Percentiles rank a stretch among this genome's conserved stretches.
Conservation (phyloP, 805 yeast genomes). For the Lipomyces kockii region DNA sequence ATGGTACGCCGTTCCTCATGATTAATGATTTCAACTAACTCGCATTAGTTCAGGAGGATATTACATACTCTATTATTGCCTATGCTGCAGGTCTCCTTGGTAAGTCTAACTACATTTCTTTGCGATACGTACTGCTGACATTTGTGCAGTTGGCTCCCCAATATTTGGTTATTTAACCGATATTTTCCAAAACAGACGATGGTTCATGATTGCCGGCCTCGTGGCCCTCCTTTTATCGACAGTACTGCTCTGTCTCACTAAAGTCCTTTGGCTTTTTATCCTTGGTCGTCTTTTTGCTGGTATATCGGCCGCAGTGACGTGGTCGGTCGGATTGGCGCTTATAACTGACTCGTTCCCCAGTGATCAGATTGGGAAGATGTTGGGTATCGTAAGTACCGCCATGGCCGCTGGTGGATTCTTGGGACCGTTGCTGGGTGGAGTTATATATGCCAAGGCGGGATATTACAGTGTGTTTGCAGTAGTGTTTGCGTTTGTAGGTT, state of each 20-base stretch:
- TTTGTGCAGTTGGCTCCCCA: constrained; percentile 37
- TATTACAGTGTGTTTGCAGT: constrained; percentile 44
- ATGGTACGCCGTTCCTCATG: constrained; percentile 6
- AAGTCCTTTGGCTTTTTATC: constrained; percentile 38
- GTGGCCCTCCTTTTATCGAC: constrained; percentile 43
- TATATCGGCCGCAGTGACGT: constrained; percentile 44
- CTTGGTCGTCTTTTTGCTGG: constrained; percentile 46
- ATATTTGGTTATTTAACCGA: constrained; percentile 44
- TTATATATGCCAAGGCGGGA: constrained; percentile 43
- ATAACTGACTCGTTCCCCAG: constrained; percentile 42
- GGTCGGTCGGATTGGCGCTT: constrained; percentile 47
- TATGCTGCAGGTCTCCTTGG: constrained; percentile 46
- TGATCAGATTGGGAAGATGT: constrained; percentile 42
- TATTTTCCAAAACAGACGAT: constrained; percentile 35
- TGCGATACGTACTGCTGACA: background rate
- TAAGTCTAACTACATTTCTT: background rate
- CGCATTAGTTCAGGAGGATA: constrained; percentile 38
- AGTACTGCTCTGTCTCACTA: constrained; percentile 40
- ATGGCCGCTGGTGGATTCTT: constrained; percentile 42
- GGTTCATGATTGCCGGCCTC: constrained; percentile 44
- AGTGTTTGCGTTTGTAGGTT: constrained; percentile 40
- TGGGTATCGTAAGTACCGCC: constrained; percentile 44
- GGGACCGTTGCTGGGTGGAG: constrained; percentile 47
- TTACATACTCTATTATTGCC: constrained; percentile 42
- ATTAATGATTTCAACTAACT: background rate